Conservation (phyloP, 345 rosid species). For the Aquilaria malaccensis region DNA sequence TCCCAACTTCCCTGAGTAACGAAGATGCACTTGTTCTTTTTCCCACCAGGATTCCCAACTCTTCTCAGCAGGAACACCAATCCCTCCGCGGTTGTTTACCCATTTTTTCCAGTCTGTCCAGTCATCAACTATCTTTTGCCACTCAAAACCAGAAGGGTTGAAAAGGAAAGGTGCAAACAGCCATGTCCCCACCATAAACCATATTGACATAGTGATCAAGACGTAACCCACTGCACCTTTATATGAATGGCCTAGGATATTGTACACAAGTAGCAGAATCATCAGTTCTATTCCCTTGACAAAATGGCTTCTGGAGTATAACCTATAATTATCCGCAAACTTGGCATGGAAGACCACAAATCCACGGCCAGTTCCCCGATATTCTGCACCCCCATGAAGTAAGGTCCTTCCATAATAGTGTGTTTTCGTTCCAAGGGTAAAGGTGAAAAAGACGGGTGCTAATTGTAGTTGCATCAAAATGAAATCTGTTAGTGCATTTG, state of each 20-base stretch:
- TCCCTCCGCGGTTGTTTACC: constrained; percentile 50
- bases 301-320: constrained; percentile 65
- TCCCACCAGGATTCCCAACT: constrained; percentile 88
- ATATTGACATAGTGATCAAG: constrained; percentile 46
- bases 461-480: constrained; percentile 64
- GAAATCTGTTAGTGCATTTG: constrained; percentile 51
- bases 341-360: constrained; percentile 86
- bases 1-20: constrained; percentile 41
- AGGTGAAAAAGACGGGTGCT: constrained; percentile 62
- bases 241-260: constrained; percentile 38
- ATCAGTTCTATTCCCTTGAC: constrained; percentile 58
- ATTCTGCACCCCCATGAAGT: constrained; percentile 82
- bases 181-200: constrained; percentile 67
- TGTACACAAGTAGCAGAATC: constrained; percentile 53
- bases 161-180: constrained; percentile 62
- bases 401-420: constrained; percentile 66
- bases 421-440: constrained; percentile 59
- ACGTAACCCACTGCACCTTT: constrained; percentile 37
- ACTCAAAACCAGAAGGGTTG: constrained; percentile 66
- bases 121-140: constrained; percentile 67
- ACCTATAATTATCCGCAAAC: constrained; percentile 69
- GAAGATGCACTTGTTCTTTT: constrained; percentile 49
- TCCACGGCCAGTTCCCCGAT: constrained; percentile 88
- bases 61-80: constrained; percentile 52
- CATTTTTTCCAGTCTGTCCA: constrained; percentile 74